Percentiles rank a stretch among this genome's conserved stretches.
phyloP scores from a whole-genome alignment of 2,329 filamentous ascomycete species.

The Penicillium sp. region DNA sequence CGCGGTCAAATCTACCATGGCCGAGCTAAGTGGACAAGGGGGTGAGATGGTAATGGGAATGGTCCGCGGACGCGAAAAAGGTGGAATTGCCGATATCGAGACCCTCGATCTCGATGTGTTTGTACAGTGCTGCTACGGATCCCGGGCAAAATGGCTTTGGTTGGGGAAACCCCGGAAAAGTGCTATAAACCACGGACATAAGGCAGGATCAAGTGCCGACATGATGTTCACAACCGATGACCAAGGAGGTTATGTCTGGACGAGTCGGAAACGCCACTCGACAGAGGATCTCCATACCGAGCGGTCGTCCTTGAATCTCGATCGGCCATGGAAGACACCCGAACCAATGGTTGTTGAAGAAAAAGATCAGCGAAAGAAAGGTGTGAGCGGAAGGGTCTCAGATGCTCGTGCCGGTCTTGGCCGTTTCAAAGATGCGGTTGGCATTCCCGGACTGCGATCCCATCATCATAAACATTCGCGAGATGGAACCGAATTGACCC shows the following conservation, averaged over 20 bases:
- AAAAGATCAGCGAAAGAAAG: slow-evolving; percentile 55
- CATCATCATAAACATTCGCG: slow-evolving; percentile 38
- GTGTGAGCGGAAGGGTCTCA: slow-evolving; percentile 69
- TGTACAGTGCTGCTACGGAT: slow-evolving; percentile 68
- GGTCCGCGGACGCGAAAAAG: slow-evolving; percentile 79
- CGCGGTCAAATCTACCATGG: slow-evolving; percentile 91
- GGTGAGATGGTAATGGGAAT: slow-evolving; percentile 95
- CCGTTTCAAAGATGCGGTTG: slow-evolving; percentile 79
- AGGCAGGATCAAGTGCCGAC: slow-evolving; percentile 31
- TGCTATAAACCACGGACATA: slow-evolving; percentile 28
- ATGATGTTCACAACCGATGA: slow-evolving; percentile 44
- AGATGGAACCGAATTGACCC: slow-evolving; percentile 30
- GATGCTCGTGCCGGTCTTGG: slow-evolving; percentile 78
- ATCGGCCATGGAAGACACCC: slow-evolving; percentile 27
- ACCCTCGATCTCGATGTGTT: slow-evolving; percentile 85
- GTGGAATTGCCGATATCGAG: slow-evolving; percentile 85
- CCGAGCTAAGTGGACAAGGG: slow-evolving; percentile 86
- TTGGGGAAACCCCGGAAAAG: slow-evolving; percentile 75
- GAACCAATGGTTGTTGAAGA: slow-evolving; percentile 33
- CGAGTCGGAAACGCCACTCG: slow-evolving; percentile 36
- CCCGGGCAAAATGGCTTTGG: slow-evolving; percentile 91
- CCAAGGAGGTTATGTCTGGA: slow-evolving; percentile 44
- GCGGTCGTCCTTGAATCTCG: slow-evolving; percentile 27
- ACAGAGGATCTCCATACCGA: slow-evolving; percentile 36
- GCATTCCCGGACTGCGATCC: slow-evolving; percentile 41